Conservation (phyloP, 441 rosid species). For the Sinapis alba region DNA sequence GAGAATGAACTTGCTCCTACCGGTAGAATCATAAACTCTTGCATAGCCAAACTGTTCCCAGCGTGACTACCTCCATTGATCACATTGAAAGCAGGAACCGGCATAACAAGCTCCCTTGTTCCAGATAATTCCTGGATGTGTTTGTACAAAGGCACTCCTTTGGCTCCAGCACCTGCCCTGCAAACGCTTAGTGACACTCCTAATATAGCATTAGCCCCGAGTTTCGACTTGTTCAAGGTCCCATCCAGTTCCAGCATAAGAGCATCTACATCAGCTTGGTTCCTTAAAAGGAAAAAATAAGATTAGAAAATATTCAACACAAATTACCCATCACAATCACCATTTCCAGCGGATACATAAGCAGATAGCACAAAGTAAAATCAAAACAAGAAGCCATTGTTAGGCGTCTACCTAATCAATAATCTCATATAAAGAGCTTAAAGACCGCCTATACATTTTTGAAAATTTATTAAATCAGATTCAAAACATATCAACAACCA, state of each 20-base stretch:
- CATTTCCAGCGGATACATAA: background rate
- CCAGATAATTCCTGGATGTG: conserved; percentile 90
- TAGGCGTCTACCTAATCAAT: too few species aligned
- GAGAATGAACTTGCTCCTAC: conserved; percentile 89
- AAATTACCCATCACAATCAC: background rate
- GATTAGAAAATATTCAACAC: background rate
- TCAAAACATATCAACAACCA: background rate
- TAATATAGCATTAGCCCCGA: conserved; percentile 92
- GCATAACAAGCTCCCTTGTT: conserved; percentile 93
- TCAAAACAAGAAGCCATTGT: too few species aligned
- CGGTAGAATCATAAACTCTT: conserved; percentile 93
- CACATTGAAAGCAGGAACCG: conserved; percentile 96
- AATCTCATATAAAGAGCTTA: too few species aligned
- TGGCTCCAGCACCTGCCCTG: conserved; percentile 96
- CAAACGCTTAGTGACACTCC: conserved; percentile 92
- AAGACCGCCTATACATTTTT: too few species aligned
- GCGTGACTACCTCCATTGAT: conserved; percentile 97
- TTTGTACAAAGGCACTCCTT: conserved; percentile 84
- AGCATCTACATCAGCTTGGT: conserved; percentile 87
- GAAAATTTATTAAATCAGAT: too few species aligned
- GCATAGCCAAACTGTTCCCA: conserved; percentile 97
- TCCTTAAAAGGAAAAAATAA: conserved; percentile 43
- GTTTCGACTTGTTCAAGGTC: conserved; percentile 78
- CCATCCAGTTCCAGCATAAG: conserved; percentile 88
- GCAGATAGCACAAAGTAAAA: too few species aligned